Evolutionary conservation across 129 eudicot genomes (phyloP).

Genomic region (Centaurea solstitialis): DNA sequence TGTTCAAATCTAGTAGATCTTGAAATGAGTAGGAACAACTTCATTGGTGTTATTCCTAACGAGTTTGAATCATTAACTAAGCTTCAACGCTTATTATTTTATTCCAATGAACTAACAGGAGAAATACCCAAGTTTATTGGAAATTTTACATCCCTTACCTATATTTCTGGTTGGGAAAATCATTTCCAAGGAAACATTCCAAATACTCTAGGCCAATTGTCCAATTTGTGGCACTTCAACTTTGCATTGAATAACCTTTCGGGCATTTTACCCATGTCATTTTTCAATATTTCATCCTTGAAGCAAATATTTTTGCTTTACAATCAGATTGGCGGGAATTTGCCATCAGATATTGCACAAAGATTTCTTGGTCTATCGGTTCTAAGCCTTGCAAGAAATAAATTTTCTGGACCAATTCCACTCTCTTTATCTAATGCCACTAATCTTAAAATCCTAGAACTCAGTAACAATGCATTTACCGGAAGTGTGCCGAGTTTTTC

Average conservation of each 20-base stretch:
- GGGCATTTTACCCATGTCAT: neutral
- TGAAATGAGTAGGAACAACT: neutral
- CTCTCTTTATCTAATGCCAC: neutral
- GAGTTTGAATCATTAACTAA: slow-evolving; percentile 12
- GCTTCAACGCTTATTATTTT: neutral
- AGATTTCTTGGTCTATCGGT: neutral
- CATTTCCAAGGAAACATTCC: slow-evolving; percentile 6
- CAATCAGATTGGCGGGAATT: neutral
- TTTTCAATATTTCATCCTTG: neutral
- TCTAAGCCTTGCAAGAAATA: neutral
- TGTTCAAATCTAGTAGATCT: neutral
- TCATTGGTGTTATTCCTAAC: neutral
- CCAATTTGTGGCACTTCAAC: neutral
- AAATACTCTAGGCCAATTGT: neutral
- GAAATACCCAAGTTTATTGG: slow-evolving; percentile 13
- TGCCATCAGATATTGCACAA: neutral
- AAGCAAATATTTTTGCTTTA: too few relatives aligned
- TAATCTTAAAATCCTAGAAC: neutral
- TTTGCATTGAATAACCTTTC: slow-evolving; percentile 3
- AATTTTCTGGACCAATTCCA: slow-evolving; percentile 2
- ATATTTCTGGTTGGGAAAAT: neutral
- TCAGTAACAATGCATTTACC: neutral
- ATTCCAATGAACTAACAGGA: slow-evolving; percentile 12
- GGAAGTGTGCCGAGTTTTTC: slow-evolving; percentile 10
- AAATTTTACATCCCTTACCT: neutral